Conservation (phyloP, 2,329 filamentous ascomycete genomes). For the Alternaria metachromatica region DNA sequence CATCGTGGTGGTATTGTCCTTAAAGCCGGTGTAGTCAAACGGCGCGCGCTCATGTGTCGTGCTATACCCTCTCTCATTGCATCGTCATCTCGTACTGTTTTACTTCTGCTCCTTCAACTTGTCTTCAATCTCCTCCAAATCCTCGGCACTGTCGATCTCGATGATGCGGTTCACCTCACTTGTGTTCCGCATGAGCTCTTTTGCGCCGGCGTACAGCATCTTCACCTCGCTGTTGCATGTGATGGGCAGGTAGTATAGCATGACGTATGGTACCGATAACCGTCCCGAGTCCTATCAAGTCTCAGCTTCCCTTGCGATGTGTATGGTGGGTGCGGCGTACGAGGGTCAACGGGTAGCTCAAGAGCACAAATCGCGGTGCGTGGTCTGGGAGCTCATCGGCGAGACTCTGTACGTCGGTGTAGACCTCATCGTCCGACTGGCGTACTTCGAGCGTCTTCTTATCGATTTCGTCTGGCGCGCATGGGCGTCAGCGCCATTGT, state of each 20-base stretch:
- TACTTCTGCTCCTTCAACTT: slow-evolving; percentile 57
- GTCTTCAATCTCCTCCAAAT: slow-evolving; percentile 80
- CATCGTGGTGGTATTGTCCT: background rate
- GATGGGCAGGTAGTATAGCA: slow-evolving; percentile 91
- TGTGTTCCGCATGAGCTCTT: slow-evolving; percentile 93
- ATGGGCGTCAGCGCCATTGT: slow-evolving; percentile 36
- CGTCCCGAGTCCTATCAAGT: slow-evolving; percentile 74
- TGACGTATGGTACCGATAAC: slow-evolving; percentile 87
- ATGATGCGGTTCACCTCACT: slow-evolving; percentile 88
- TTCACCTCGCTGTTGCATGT: slow-evolving; percentile 86
- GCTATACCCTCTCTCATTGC: background rate
- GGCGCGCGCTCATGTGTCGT: background rate
- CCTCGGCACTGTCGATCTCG: slow-evolving; percentile 81
- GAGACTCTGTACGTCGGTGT: slow-evolving; percentile 80
- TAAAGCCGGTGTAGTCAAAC: background rate
- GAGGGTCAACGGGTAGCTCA: slow-evolving; percentile 89
- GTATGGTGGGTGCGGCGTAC: slow-evolving; percentile 57
- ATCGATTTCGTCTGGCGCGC: slow-evolving; percentile 79
- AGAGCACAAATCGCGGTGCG: slow-evolving; percentile 83
- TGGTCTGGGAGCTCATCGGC: slow-evolving; percentile 92
- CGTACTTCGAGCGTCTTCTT: slow-evolving; percentile 88
- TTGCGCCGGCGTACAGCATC: slow-evolving; percentile 95
- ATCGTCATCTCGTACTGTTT: background rate
- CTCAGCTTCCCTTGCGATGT: slow-evolving; percentile 8
- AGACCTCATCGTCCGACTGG: slow-evolving; percentile 80